Evolutionary conservation across 345 rosid species (phyloP).

Genomic region (Eucalyptus regnans): DNA sequence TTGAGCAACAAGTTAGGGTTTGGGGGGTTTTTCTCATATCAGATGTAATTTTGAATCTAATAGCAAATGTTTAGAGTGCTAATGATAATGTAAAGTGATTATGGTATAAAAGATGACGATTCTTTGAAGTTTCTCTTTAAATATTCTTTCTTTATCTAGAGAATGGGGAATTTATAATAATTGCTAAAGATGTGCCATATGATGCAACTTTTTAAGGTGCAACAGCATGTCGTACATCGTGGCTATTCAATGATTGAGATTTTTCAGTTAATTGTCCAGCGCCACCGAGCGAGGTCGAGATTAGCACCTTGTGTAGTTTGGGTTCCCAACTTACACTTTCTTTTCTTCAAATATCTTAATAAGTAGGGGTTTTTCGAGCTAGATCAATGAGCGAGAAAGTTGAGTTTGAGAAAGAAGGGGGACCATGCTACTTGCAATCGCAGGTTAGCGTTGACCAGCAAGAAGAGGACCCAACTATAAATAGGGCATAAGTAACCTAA

Average conservation of each 20-base stretch:
- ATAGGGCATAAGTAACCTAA: background rate
- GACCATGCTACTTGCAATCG: background rate
- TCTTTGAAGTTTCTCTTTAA: background rate
- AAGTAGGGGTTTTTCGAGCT: background rate
- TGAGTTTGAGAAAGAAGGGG: background rate
- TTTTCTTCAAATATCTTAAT: background rate
- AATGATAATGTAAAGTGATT: background rate
- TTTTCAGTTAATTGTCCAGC: background rate
- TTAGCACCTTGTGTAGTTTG: background rate
- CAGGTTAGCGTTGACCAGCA: background rate
- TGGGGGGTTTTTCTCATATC: background rate
- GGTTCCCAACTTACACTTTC: background rate
- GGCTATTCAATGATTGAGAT: background rate
- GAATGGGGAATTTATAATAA: background rate
- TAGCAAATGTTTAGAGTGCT: background rate
- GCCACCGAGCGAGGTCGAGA: constrained; percentile 3
- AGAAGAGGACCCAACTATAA: background rate
- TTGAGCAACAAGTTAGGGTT: background rate
- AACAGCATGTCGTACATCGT: background rate
- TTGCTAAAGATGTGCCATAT: background rate
- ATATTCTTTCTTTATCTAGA: background rate
- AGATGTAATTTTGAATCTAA: background rate
- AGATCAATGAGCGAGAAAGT: background rate
- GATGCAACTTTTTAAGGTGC: background rate
- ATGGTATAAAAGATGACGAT: background rate